Evolutionary conservation across 192 early-diverging fungal species (phyloP).

Genomic region (Coemansia sp.): DNA sequence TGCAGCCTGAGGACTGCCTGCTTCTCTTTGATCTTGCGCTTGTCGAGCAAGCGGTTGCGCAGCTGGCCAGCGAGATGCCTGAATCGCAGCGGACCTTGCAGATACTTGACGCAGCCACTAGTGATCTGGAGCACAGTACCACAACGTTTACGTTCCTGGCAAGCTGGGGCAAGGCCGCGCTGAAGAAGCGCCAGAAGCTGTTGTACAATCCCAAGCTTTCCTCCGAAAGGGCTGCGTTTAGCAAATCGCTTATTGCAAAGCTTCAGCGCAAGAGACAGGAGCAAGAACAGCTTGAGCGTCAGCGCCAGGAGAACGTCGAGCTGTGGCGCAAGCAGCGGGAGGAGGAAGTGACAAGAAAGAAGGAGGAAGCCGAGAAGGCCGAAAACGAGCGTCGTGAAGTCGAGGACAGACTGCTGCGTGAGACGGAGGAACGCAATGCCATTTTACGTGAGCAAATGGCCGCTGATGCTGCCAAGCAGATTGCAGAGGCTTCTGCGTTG

Average conservation of each 20-base stretch:
- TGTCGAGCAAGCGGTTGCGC: conserved; percentile 80
- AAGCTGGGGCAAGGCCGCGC: conserved; percentile 31
- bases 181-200: conserved; percentile 53
- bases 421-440: conserved; percentile 53
- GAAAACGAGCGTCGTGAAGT: conserved; percentile 8
- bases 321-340: conserved; percentile 59
- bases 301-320: conserved; percentile 54
- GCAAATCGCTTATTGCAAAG: conserved; percentile 60
- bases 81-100: conserved; percentile 60
- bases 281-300: conserved; percentile 61
- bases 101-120: conserved; percentile 60
- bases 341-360: conserved; percentile 47
- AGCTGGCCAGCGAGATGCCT: conserved; percentile 72
- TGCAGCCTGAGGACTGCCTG: conserved; percentile 57
- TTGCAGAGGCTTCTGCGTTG: neutral
- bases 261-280: conserved; percentile 59
- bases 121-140: conserved; percentile 57
- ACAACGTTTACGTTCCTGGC: conserved; percentile 31
- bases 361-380: conserved; percentile 32
- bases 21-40: conserved; percentile 73
- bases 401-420: conserved; percentile 28
- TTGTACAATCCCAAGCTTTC: conserved; percentile 66
- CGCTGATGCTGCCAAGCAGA: conserved; percentile 9
- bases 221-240: conserved; percentile 61
- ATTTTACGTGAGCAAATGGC: conserved; percentile 55